Percentiles rank a stretch among this genome's conserved stretches.
Conservation (phyloP, 495 filamentous ascomycete species). For the Aspergillus indologenus region DNA sequence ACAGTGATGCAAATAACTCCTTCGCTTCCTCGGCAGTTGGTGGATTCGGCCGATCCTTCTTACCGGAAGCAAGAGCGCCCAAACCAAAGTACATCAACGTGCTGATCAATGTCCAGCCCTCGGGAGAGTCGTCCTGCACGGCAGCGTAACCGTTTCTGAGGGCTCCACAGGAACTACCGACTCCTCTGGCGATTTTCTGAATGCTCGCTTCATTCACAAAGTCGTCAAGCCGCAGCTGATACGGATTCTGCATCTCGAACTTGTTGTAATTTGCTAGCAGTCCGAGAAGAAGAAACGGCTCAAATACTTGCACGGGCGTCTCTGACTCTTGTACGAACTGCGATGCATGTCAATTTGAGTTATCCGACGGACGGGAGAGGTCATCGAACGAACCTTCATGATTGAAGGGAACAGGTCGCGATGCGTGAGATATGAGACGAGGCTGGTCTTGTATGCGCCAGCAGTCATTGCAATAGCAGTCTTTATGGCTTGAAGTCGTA, state of each 20-base stretch:
- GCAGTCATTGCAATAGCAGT: slow-evolving; percentile 82
- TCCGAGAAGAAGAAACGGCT: slow-evolving; percentile 80
- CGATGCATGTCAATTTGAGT: slow-evolving; percentile 2
- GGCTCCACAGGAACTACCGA: slow-evolving; percentile 64
- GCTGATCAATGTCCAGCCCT: slow-evolving; percentile 80
- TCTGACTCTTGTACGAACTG: slow-evolving; percentile 87
- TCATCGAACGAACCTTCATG: slow-evolving; percentile 69
- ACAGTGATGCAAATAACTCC: slow-evolving; percentile 68
- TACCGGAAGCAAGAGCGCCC: slow-evolving; percentile 66
- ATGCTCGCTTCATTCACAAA: slow-evolving; percentile 93
- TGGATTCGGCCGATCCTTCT: slow-evolving; percentile 51
- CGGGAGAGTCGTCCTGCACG: slow-evolving; percentile 88
- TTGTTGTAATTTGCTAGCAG: slow-evolving; percentile 98
- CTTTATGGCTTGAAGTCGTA: slow-evolving; percentile 76
- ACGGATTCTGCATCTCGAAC: slow-evolving; percentile 97
- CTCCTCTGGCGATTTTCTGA: slow-evolving; percentile 70
- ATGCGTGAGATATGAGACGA: slow-evolving; percentile 94
- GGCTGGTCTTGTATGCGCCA: slow-evolving; percentile 87
- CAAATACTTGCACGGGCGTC: slow-evolving; percentile 54
- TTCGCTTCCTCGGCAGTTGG: slow-evolving; percentile 70
- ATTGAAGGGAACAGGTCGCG: slow-evolving; percentile 90
- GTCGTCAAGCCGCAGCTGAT: slow-evolving; percentile 90
- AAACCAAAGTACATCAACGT: slow-evolving; percentile 85
- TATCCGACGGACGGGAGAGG: not conserved
- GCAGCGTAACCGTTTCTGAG: slow-evolving; percentile 75